Conservation (phyloP, 2,329 filamentous ascomycete species). For the Sporothrix curviconia region DNA sequence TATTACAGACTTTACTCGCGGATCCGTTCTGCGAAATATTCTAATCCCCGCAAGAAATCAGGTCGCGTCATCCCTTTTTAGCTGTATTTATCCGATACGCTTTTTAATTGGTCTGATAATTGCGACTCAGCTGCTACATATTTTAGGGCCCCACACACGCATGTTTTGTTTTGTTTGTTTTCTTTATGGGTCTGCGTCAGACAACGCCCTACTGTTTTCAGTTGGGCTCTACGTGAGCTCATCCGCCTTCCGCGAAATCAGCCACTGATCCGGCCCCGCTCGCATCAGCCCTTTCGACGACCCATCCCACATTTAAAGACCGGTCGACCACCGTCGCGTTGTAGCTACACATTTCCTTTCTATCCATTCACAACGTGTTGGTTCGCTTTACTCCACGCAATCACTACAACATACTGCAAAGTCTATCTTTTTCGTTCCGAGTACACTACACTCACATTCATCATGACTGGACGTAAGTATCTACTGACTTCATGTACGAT, state of each 20-base stretch:
- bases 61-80: not conserved
- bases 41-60: too few species aligned
- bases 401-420: too few species aligned
- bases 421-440: constrained; percentile 13
- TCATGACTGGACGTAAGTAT: constrained; percentile 25
- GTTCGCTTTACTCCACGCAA: too few species aligned
- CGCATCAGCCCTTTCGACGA: constrained; percentile 15
- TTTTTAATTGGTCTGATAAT: constrained; percentile 17
- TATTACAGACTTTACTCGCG: too few species aligned
- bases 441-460: constrained; percentile 16
- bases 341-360: not conserved
- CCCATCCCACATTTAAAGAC: constrained; percentile 21
- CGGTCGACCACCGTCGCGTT: constrained; percentile 12
- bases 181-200: not conserved
- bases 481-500: constrained; percentile 17
- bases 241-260: constrained; percentile 19
- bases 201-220: not conserved
- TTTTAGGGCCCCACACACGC: not conserved
- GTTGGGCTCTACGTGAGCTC: too few species aligned
- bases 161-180: not conserved
- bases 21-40: too few species aligned
- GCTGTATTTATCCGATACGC: constrained; percentile 12
- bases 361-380: too few species aligned
- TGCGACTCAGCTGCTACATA: not conserved
- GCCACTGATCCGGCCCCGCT: constrained; percentile 19